phyloP scores from a whole-genome alignment of 2,329 filamentous ascomycete genomes.

The Trichophyton simii region DNA sequence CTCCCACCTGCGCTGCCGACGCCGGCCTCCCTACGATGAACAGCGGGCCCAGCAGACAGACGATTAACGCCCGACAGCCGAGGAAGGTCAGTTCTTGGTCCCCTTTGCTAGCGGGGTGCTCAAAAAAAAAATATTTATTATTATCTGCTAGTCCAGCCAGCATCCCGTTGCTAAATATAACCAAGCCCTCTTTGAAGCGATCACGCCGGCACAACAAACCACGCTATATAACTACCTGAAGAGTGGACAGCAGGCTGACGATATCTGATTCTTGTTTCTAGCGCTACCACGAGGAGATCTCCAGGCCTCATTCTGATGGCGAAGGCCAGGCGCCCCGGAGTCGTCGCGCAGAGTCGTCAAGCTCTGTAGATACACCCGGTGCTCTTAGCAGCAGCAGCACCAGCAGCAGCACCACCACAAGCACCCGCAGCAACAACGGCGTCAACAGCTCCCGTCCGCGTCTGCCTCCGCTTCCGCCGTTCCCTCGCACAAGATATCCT shows the following conservation, averaged over 20 bases:
- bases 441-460: neutral
- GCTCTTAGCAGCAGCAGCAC: neutral
- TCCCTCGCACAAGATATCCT: constrained; percentile 29
- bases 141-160: too few relatives aligned
- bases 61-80: constrained; percentile 24
- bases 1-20: neutral
- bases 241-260: constrained; percentile 10
- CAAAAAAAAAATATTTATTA: neutral
- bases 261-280: constrained; percentile 13
- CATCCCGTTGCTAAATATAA: neutral
- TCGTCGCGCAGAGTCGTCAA: constrained; percentile 7
- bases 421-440: neutral
- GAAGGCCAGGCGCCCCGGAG: constrained; percentile 19
- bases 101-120: neutral
- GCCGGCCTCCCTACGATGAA: constrained; percentile 20
- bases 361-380: neutral
- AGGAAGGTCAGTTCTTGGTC: constrained; percentile 24
- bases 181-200: neutral
- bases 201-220: neutral
- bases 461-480: constrained; percentile 15
- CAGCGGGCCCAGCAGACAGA: constrained; percentile 25
- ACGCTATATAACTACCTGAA: constrained; percentile 6
- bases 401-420: neutral
- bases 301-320: constrained; percentile 19
- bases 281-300: constrained; percentile 28